These are phyloP conservation scores for Penicillium macrosclerotiorum DNA, from an alignment of 495 filamentous ascomycete genomes.

Conservation along the genomic window DNA sequence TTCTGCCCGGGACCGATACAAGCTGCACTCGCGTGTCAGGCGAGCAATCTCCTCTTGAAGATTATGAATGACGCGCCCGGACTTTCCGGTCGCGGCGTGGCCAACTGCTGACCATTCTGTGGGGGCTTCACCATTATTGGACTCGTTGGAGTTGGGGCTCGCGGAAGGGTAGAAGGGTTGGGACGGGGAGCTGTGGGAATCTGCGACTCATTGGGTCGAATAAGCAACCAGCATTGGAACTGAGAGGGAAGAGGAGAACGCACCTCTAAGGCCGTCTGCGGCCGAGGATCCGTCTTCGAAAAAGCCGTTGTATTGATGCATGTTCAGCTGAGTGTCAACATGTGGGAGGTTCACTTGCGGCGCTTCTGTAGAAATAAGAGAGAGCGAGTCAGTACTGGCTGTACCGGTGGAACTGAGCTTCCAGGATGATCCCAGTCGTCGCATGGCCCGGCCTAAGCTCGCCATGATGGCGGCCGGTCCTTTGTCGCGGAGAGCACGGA, in stretches of 20 bases:
- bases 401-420: background rate
- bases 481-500: background rate
- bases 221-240: background rate
- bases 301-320: conserved; percentile 43
- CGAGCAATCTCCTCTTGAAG: conserved; percentile 87
- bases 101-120: conserved; percentile 75
- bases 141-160: conserved; percentile 19
- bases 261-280: conserved; percentile 17
- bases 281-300: conserved; percentile 27
- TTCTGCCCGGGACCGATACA: conserved; percentile 69
- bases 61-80: conserved; percentile 87
- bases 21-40: conserved; percentile 72
- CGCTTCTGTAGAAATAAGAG: conserved; percentile 16
- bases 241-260: background rate
- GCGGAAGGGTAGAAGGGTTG: conserved; percentile 15
- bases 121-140: conserved; percentile 28
- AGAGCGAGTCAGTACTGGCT: conserved; percentile 4
- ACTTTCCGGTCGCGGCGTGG: conserved; percentile 78
- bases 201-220: conserved; percentile 10
- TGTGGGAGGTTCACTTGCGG: conserved; percentile 42
- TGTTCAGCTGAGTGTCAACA: conserved; percentile 47
- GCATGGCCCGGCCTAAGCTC: conserved; percentile 10
- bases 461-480: conserved; percentile 5
- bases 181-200: conserved; percentile 18
- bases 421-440: conserved; percentile 8